phyloP scores from a whole-genome alignment of 2,329 filamentous ascomycete species.

The Drechslera avenae region DNA sequence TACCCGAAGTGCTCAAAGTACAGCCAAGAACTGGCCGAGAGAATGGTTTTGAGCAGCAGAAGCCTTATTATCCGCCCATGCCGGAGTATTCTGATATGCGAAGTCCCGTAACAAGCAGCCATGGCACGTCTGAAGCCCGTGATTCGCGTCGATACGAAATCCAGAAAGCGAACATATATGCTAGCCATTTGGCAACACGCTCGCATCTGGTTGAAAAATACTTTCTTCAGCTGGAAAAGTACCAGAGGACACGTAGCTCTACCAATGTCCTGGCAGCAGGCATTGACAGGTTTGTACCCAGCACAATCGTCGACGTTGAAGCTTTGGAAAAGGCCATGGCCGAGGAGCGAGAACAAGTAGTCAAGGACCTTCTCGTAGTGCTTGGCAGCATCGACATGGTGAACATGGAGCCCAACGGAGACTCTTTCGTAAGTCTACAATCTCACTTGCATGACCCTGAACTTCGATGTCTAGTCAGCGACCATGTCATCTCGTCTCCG shows the following conservation, averaged over 20 bases:
- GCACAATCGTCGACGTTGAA: conserved; percentile 38
- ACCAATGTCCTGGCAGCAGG: conserved; percentile 31
- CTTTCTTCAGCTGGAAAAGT: conserved; percentile 74
- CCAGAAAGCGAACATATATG: conserved; percentile 88
- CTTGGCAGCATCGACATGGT: conserved; percentile 79
- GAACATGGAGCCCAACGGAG: conserved; percentile 77
- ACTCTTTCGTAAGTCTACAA: conserved; percentile 62
- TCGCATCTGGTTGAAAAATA: conserved; percentile 88
- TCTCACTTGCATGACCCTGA: conserved; percentile 20
- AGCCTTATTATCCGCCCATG: conserved; percentile 46
- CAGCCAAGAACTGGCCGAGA: conserved; percentile 50
- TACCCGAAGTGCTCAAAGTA: conserved; percentile 72
- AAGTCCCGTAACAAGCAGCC: conserved; percentile 31
- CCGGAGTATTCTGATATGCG: conserved; percentile 42
- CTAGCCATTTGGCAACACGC: conserved; percentile 78
- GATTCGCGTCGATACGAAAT: conserved; percentile 70
- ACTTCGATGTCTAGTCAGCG: conserved; percentile 14
- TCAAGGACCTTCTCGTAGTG: conserved; percentile 76
- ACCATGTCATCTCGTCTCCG: conserved; percentile 12
- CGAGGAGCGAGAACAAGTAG: conserved; percentile 78
- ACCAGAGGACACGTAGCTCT: conserved; percentile 49
- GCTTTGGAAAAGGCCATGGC: conserved; percentile 68
- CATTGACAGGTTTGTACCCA: conserved; percentile 37
- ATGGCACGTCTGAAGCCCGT: conserved; percentile 33
- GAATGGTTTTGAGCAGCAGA: conserved; percentile 29